A percentile compares a stretch with the other conserved stretches of the same genome.
Evolutionary conservation across 352 stramenopile genomes (phyloP).

Genomic region (Phytophthora foliorum): DNA sequence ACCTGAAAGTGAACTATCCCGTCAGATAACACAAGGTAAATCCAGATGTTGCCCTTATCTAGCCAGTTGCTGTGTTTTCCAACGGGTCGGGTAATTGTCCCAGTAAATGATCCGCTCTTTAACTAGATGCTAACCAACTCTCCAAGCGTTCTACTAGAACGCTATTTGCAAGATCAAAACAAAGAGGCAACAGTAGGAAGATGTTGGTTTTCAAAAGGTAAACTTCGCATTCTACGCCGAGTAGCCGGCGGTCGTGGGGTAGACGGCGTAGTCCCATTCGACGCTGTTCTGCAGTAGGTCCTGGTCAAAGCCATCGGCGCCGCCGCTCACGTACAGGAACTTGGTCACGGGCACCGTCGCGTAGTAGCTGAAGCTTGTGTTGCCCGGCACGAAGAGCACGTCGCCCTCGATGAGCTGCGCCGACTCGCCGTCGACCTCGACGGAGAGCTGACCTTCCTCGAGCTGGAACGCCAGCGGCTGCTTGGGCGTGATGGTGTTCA

Average conservation of each 20-base stretch:
- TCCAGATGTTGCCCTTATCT: too few relatives aligned
- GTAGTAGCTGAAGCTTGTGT: slow-evolving; percentile 62
- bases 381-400: slow-evolving; percentile 54
- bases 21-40: too few relatives aligned
- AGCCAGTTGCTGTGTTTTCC: too few relatives aligned
- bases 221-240: slow-evolving; percentile 20
- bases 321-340: slow-evolving; percentile 64
- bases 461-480: slow-evolving; percentile 62
- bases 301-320: slow-evolving; percentile 54
- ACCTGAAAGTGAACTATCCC: too few relatives aligned
- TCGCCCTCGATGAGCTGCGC: slow-evolving; percentile 60
- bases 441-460: slow-evolving; percentile 56
- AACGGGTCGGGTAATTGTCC: too few relatives aligned
- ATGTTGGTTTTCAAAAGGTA: too few relatives aligned
- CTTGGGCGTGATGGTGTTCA: slow-evolving; percentile 47
- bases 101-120: too few relatives aligned
- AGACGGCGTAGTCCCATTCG: slow-evolving; percentile 56
- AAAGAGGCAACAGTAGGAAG: too few relatives aligned
- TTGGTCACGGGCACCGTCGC: slow-evolving; percentile 62
- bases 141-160: too few relatives aligned
- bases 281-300: slow-evolving; percentile 56
- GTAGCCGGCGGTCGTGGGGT: slow-evolving; percentile 55
- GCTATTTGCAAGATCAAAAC: too few relatives aligned
- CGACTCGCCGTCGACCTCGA: slow-evolving; percentile 49
- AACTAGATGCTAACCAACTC: too few relatives aligned